Evolutionary conservation across 2,329 filamentous ascomycete species (phyloP).

Genomic region (Ceratocystis albifundus): DNA sequence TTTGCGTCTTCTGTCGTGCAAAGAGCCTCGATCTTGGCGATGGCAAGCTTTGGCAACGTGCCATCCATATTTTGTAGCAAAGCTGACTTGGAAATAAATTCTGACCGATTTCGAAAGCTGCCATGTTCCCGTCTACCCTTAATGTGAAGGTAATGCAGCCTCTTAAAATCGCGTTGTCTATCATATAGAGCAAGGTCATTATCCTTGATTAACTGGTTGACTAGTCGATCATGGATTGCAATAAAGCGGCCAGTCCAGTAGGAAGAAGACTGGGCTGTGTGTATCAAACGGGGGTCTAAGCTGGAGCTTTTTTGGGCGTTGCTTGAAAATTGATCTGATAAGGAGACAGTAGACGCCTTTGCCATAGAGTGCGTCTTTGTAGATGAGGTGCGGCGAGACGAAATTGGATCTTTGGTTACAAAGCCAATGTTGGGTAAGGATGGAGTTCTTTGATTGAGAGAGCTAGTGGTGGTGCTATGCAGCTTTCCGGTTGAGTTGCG

Average conservation of each 20-base stretch:
- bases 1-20: constrained; percentile 22
- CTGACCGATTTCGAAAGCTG: constrained; percentile 18
- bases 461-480: neutral
- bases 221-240: constrained; percentile 39
- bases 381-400: neutral
- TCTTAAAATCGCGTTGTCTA: constrained; percentile 17
- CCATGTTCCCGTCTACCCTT: constrained; percentile 14
- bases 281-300: constrained; percentile 30
- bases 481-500: neutral
- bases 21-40: constrained; percentile 20
- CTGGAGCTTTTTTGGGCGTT: neutral
- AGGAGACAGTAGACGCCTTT: neutral
- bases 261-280: constrained; percentile 35
- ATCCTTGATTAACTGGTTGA: constrained; percentile 24
- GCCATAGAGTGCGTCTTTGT: neutral
- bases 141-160: constrained; percentile 17
- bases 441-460: neutral
- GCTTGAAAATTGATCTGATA: neutral
- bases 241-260: constrained; percentile 55
- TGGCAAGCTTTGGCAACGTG: constrained; percentile 18
- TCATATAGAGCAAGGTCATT: constrained; percentile 21
- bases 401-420: neutral
- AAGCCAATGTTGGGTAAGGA: neutral
- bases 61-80: constrained; percentile 14
- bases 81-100: constrained; percentile 21